Percentiles rank a stretch among this genome's conserved stretches.
Conservation (phyloP, 306 rosid genomes). For the Vigna hirtella region DNA sequence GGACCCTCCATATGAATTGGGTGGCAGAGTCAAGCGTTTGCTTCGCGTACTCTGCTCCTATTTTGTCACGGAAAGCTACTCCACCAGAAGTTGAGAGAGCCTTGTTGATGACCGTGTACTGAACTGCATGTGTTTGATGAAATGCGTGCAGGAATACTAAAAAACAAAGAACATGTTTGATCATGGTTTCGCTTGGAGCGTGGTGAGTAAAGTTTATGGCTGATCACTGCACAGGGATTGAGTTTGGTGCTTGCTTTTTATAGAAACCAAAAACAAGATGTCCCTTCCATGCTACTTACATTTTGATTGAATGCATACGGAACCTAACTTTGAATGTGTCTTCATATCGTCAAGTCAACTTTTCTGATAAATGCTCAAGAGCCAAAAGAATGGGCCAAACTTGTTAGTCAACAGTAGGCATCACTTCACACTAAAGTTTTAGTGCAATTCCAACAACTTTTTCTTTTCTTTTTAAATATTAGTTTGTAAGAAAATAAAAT, state of each 20-base stretch:
- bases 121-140: slow-evolving; percentile 42
- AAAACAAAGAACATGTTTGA: slow-evolving; percentile 32
- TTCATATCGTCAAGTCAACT: neutral
- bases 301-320: neutral
- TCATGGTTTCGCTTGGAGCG: slow-evolving; percentile 25
- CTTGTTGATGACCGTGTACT: slow-evolving; percentile 49
- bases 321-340: slow-evolving; percentile 29
- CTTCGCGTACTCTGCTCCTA: slow-evolving; percentile 39
- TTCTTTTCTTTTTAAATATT: too few relatives aligned
- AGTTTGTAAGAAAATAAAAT: too few relatives aligned
- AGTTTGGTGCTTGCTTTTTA: slow-evolving; percentile 14
- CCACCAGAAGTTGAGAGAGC: slow-evolving; percentile 56
- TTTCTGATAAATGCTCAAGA: neutral
- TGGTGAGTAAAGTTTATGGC: neutral
- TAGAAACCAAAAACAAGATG: neutral
- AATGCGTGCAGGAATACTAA: slow-evolving; percentile 35
- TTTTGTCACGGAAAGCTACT: slow-evolving; percentile 45
- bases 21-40: slow-evolving; percentile 45
- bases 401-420: neutral
- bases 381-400: neutral
- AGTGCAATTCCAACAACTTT: too few relatives aligned
- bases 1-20: slow-evolving; percentile 44
- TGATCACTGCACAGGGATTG: neutral
- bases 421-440: neutral
- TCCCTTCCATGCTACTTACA: neutral